Base-by-base conservation (phyloP, 331 rosid species). In the Erythrophleum ivorense region DNA sequence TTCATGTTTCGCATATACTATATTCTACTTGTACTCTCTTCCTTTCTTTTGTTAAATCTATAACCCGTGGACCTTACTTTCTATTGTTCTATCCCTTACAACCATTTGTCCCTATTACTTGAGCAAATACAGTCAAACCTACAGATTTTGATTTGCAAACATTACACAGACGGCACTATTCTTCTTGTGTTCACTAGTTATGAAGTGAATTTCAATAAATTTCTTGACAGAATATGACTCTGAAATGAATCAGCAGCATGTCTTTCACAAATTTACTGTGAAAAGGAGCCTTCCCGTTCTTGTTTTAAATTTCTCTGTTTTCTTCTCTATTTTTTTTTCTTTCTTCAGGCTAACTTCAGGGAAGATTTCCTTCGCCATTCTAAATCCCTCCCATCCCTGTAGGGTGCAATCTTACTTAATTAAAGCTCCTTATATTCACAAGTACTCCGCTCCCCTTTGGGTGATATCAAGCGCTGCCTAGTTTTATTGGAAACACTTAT, bases 41-140 rank as follows among this genome's bases (percentile, higher is more conserved):
- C 36, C 14, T 34, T 58, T 77, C 33, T 29, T 62, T 55, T 55
- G 21, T 49, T 71, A 14, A 52, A 34, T 63, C 19, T 63, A 38
- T 53, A 38, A 19, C 54, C 76, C 16, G 19, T 76, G 48, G 70
- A 48, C 41, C 48, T 15, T 13, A 48, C 79, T 63, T 52, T 36
- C 54, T 45, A 67, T 4, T 68, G 54, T n/a, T 81, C 36, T 40
- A 40, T 62, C 62, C 58, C 68, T 72, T 45, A 6, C 45, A 34
- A 38, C 77, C 76, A n/a, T 57, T 84, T 52, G 33, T 19, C 62
- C 80, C 79, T 53, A 43, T 71, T 53, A 55, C 76, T 5, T 10
- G 19, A 64, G 58, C 16, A 24, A 73, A 52, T 77, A 29, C 18
- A 69, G 77, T 38, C 53, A 71, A 50, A 50, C 54, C 76, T 52